Evolutionary conservation across 139 green algal species (phyloP).

Genomic region (Zygnema circumcarinatum): DNA sequence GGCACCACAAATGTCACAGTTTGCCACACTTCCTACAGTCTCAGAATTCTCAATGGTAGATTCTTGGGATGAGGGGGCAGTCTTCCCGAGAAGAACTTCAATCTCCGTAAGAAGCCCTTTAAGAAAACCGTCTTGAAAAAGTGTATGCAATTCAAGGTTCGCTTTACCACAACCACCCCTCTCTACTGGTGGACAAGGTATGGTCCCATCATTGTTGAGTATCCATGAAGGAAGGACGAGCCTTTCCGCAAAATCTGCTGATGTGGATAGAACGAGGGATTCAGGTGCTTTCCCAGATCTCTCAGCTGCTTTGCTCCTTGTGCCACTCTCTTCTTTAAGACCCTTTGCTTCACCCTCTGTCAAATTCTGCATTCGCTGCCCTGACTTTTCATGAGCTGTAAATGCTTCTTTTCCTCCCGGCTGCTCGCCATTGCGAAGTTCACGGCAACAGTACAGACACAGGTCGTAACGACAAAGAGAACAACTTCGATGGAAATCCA

Average conservation of each 20-base stretch:
- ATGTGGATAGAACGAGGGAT: neutral
- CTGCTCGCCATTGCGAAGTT: conserved; percentile 11
- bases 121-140: neutral
- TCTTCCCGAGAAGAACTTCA: neutral
- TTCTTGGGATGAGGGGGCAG: neutral
- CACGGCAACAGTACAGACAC: conserved; percentile 47
- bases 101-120: neutral
- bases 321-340: neutral
- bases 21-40: neutral
- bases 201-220: neutral
- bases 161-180: conserved; percentile 41
- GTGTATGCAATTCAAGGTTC: conserved; percentile 34
- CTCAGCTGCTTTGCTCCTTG: too few species aligned
- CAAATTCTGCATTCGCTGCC: neutral
- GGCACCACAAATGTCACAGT: neutral
- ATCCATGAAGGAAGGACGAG: neutral
- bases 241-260: neutral
- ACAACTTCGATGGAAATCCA: conserved; percentile 43
- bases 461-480: conserved; percentile 43
- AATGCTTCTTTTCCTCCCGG: conserved; percentile 20
- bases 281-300: too few species aligned
- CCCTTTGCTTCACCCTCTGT: neutral
- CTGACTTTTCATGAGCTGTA: neutral
- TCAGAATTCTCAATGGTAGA: neutral
- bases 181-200: conserved; percentile 35